Evolutionary conservation across 192 early-diverging fungal genomes (phyloP).

Genomic region (Endogone sp.): DNA sequence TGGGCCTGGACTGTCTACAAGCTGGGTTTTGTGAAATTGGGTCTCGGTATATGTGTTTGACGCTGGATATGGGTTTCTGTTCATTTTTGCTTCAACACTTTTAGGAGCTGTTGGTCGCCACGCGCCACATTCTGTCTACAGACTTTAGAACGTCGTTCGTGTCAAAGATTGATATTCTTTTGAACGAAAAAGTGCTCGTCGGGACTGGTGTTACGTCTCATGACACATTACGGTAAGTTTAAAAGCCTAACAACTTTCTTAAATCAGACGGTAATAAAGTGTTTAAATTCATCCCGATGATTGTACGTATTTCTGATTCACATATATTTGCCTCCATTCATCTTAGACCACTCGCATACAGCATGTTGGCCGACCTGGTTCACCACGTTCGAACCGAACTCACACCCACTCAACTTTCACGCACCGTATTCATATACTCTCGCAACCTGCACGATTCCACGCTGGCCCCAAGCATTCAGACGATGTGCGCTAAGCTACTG

Average conservation of each 20-base stretch:
- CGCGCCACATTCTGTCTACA: conserved; percentile 90
- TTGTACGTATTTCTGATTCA: neutral
- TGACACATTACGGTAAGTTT: conserved; percentile 88
- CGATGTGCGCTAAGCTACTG: conserved; percentile 94
- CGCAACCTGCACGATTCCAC: conserved; percentile 88
- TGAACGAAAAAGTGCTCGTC: conserved; percentile 92
- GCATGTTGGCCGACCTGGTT: conserved; percentile 93
- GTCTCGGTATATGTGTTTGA: neutral
- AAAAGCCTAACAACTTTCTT: neutral
- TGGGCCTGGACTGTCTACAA: no score
- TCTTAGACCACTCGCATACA: conserved; percentile 82
- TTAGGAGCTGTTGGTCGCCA: conserved; percentile 90
- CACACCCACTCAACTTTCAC: conserved; percentile 71
- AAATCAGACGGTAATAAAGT: neutral
- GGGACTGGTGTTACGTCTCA: conserved; percentile 90
- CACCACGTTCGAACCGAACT: conserved; percentile 91
- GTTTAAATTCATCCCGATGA: conserved; percentile 1
- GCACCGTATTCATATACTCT: conserved; percentile 89
- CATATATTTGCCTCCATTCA: neutral
- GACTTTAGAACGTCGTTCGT: conserved; percentile 89
- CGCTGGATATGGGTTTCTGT: neutral
- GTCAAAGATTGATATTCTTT: conserved; percentile 84
- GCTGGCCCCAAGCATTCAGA: conserved; percentile 91
- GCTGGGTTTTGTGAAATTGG: no score
- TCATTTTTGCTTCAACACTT: conserved; percentile 5